phyloP scores from a whole-genome alignment of 2,329 filamentous ascomycete species.

The Xylariaceae sp. region DNA sequence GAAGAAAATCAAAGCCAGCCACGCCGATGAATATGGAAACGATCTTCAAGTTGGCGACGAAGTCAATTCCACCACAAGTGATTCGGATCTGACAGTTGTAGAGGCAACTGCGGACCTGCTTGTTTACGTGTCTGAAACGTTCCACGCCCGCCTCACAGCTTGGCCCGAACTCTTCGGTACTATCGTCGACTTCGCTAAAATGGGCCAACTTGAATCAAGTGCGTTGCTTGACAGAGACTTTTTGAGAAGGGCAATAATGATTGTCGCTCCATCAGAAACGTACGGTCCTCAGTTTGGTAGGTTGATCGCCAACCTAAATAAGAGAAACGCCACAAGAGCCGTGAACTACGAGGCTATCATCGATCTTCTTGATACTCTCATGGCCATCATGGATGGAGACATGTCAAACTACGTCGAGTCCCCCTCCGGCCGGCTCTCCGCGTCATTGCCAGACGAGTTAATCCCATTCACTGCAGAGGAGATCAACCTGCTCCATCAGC shows the following conservation, averaged over 20 bases:
- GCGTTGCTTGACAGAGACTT: conserved; percentile 61
- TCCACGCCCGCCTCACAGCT: conserved; percentile 60
- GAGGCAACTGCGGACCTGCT: conserved; percentile 47
- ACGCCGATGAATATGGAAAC: conserved; percentile 47
- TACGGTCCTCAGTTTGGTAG: conserved; percentile 54
- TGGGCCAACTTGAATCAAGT: conserved; percentile 58
- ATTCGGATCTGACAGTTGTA: conserved; percentile 35
- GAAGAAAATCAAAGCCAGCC: conserved; percentile 46
- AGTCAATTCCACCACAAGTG: conserved; percentile 8
- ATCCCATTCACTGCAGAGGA: conserved; percentile 49
- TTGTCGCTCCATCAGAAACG: conserved; percentile 58
- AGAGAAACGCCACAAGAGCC: conserved; percentile 48
- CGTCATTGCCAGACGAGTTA: conserved; percentile 30
- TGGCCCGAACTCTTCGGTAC: conserved; percentile 78
- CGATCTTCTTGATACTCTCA: conserved; percentile 44
- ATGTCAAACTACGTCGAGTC: conserved; percentile 40
- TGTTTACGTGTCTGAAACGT: conserved; percentile 57
- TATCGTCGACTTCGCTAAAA: conserved; percentile 62
- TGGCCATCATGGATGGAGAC: conserved; percentile 42
- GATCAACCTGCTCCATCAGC: conserved; percentile 43
- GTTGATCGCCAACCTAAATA: conserved; percentile 51
- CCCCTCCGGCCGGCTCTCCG: conserved; percentile 38
- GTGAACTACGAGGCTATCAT: conserved; percentile 56
- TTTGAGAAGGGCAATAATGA: conserved; percentile 55
- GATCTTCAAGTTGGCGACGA: conserved; percentile 27